phyloP scores from a whole-genome alignment of 2,329 filamentous ascomycete species.

The Taxawa tesnikishii region DNA sequence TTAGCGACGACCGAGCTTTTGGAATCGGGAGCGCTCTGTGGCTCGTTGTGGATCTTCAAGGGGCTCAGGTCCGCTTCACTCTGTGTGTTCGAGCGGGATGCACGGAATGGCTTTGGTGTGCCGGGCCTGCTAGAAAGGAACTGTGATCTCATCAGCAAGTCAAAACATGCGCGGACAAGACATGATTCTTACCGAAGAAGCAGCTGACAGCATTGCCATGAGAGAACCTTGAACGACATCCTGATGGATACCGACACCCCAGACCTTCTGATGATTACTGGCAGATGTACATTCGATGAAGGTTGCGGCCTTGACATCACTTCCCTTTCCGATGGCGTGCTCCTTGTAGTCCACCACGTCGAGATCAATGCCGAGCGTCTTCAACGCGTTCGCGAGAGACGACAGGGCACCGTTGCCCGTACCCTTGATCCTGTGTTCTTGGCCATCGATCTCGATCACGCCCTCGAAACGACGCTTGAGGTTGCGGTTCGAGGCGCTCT shows the following conservation, averaged over 20 bases:
- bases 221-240: constrained; percentile 86
- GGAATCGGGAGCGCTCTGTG: constrained; percentile 17
- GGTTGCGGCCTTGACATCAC: constrained; percentile 81
- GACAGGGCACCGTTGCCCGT: constrained; percentile 86
- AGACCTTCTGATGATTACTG: constrained; percentile 59
- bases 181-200: constrained; percentile 59
- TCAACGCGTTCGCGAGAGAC: constrained; percentile 70
- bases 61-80: constrained; percentile 15
- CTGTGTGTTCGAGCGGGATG: constrained; percentile 32
- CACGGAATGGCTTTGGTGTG: constrained; percentile 54
- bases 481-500: constrained; percentile 65
- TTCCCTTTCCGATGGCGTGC: constrained; percentile 73
- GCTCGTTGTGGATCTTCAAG: constrained; percentile 18
- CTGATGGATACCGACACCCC: constrained; percentile 85
- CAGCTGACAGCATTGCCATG: constrained; percentile 73
- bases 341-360: constrained; percentile 95
- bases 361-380: constrained; percentile 66
- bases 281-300: constrained; percentile 79
- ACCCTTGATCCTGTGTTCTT: constrained; percentile 67
- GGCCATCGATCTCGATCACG: constrained; percentile 68
- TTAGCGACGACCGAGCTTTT: constrained; percentile 17
- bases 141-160: constrained; percentile 30
- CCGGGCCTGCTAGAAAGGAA: constrained; percentile 60
- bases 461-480: constrained; percentile 74
- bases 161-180: not conserved